Conservation (phyloP, 2,329 filamentous ascomycete species). For the Botrytis medusae region DNA sequence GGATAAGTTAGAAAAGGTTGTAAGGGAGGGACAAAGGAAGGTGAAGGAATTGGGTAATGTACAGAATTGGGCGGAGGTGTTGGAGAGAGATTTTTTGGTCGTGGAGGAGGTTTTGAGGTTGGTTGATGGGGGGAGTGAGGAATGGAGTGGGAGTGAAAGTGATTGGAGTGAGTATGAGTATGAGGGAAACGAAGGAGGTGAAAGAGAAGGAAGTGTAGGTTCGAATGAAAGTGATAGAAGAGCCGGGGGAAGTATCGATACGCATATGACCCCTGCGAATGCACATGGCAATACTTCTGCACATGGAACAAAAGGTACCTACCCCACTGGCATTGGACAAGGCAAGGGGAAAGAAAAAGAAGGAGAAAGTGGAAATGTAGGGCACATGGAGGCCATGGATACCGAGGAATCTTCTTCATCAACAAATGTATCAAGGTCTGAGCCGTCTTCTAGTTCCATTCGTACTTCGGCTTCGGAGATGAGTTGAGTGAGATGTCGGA, state of each 20-base stretch:
- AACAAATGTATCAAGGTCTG: constrained; percentile 29
- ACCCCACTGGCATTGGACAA: constrained; percentile 24
- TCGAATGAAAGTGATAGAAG: background rate
- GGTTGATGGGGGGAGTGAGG: constrained; percentile 44
- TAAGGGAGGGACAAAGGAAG: constrained; percentile 59
- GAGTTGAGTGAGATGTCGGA: constrained; percentile 21
- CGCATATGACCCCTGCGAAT: constrained; percentile 23
- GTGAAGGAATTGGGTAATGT: constrained; percentile 79
- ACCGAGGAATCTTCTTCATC: constrained; percentile 28
- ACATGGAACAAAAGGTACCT: constrained; percentile 11
- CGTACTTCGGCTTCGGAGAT: constrained; percentile 30
- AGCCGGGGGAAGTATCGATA: background rate
- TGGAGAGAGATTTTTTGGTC: constrained; percentile 66
- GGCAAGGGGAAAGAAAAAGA: constrained; percentile 23
- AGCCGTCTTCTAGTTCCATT: constrained; percentile 32
- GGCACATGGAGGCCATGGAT: constrained; percentile 25
- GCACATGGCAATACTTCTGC: constrained; percentile 25
- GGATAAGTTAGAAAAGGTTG: constrained; percentile 62
- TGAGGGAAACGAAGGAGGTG: background rate
- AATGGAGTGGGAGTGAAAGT: constrained; percentile 24
- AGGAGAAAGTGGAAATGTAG: background rate
- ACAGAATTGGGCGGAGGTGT: constrained; percentile 84
- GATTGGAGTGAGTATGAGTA: constrained; percentile 16
- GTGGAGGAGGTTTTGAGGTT: constrained; percentile 64
- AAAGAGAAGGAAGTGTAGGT: background rate